Conservation (phyloP, 768 basidiomycete species). For the Fibroporia radiculosa region DNA sequence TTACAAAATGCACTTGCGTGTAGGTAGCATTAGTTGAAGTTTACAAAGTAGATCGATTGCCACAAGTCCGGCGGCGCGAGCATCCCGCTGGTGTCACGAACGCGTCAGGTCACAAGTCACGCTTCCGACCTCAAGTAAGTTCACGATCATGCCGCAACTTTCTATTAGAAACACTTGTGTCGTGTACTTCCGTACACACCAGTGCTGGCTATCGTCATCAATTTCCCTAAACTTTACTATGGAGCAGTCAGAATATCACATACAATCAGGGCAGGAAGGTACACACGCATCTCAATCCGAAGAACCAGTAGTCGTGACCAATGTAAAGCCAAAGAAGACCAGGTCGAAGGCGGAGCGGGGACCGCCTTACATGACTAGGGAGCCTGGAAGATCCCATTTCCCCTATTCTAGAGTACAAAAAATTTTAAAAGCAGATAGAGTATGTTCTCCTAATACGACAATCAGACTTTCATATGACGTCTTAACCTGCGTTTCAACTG, state of each 20-base stretch:
- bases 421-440: conserved; percentile 85
- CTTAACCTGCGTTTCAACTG: no score
- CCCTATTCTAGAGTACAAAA: conserved; percentile 75
- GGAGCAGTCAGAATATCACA: background rate
- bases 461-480: background rate
- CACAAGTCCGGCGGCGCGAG: background rate
- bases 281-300: background rate
- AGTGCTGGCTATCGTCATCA: no score
- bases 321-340: background rate
- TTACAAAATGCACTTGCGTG: background rate
- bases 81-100: background rate
- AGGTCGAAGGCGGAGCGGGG: background rate
- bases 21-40: background rate
- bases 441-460: conserved; percentile 13
- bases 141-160: background rate
- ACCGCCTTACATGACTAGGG: conserved; percentile 18
- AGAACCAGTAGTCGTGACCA: background rate
- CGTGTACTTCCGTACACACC: no score
- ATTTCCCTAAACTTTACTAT: no score
- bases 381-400: conserved; percentile 62
- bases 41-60: background rate
- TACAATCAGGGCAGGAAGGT: background rate
- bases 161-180: no score
- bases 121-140: no score
- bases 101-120: no score